A percentile compares a stretch with the other conserved stretches of the same genome.
phyloP scores from a whole-genome alignment of 176 grass and related monocot species.

The Secale cereale region DNA sequence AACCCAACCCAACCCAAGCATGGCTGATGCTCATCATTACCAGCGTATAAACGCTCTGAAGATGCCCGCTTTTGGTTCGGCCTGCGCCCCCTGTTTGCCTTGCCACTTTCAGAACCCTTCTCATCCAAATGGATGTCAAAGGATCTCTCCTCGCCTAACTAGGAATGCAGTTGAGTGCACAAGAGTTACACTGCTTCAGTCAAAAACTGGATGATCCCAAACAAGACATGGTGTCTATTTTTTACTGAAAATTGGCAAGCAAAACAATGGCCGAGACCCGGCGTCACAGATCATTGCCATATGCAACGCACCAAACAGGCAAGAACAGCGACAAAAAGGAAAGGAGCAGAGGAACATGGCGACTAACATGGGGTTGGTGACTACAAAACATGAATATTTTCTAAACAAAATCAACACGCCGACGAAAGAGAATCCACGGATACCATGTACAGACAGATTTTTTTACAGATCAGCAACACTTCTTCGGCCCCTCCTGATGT shows the following conservation, averaged over 20 bases:
- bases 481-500: background rate
- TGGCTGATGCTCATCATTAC: constrained; percentile 33
- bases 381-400: constrained; percentile 14
- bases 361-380: constrained; percentile 25
- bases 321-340: constrained; percentile 13
- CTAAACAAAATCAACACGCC: constrained; percentile 18
- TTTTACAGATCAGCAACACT: constrained; percentile 53
- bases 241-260: background rate
- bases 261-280: background rate
- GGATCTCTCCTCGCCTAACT: background rate
- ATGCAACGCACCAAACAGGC: background rate
- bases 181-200: background rate
- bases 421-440: constrained; percentile 46
- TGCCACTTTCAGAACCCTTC: background rate
- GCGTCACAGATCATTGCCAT: background rate
- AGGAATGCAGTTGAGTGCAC: too few species aligned
- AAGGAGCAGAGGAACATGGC: constrained; percentile 28
- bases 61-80: constrained; percentile 18
- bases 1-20: constrained; percentile 14
- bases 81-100: background rate
- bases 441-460: constrained; percentile 70
- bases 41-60: background rate
- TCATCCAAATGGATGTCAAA: background rate
- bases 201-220: background rate
- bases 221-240: background rate